Evolutionary conservation across 2,329 filamentous ascomycete genomes (phyloP).

Genomic region (Sordariomycetes sp.): DNA sequence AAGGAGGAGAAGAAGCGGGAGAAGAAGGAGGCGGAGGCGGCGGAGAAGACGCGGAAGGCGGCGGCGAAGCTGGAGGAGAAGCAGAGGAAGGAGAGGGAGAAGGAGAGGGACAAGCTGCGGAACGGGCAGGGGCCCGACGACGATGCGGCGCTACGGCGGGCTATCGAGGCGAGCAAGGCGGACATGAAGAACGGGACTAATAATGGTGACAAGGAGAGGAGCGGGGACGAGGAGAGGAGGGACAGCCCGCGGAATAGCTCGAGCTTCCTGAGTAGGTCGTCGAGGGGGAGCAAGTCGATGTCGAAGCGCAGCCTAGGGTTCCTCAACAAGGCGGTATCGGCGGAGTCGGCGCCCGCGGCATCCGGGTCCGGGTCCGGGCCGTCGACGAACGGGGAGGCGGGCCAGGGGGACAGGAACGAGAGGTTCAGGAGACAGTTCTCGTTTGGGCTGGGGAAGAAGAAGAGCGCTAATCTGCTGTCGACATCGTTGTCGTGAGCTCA

Average conservation of each 20-base stretch:
- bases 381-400: slow-evolving; percentile 4
- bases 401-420: slow-evolving; percentile 26
- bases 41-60: slow-evolving; percentile 43
- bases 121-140: slow-evolving; percentile 21
- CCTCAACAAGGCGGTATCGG: slow-evolving; percentile 23
- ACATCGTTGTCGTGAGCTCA: neutral
- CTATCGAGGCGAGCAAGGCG: slow-evolving; percentile 12
- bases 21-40: slow-evolving; percentile 52
- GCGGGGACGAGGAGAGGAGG: slow-evolving; percentile 23
- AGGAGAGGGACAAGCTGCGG: slow-evolving; percentile 26
- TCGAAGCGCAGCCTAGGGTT: slow-evolving; percentile 63
- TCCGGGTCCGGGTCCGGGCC: slow-evolving; percentile 12
- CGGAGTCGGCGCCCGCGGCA: slow-evolving; percentile 9
- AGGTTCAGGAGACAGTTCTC: slow-evolving; percentile 52
- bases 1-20: slow-evolving; percentile 52
- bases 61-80: slow-evolving; percentile 30
- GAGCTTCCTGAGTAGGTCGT: slow-evolving; percentile 50
- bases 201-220: slow-evolving; percentile 21
- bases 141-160: slow-evolving; percentile 4
- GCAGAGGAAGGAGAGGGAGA: slow-evolving; percentile 42
- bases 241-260: slow-evolving; percentile 20
- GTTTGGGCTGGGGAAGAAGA: slow-evolving; percentile 56
- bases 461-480: slow-evolving; percentile 31
- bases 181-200: slow-evolving; percentile 32
- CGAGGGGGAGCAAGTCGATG: slow-evolving; percentile 65